Evolutionary conservation across 2,329 filamentous ascomycete species (phyloP).

Genomic region (Trichoderma sp.): DNA sequence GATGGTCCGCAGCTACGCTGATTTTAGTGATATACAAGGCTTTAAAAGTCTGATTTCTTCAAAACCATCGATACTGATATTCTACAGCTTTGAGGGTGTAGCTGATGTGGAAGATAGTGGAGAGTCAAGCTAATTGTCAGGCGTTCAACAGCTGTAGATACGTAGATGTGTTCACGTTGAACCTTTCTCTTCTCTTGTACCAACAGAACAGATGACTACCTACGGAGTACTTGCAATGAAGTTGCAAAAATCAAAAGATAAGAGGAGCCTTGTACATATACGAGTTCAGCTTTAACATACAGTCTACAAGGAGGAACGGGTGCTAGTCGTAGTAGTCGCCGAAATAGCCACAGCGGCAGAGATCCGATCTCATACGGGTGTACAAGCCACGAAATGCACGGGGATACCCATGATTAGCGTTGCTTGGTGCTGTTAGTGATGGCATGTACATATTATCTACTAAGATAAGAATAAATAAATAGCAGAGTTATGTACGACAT

Average conservation of each 20-base stretch:
- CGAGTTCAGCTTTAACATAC: not conserved
- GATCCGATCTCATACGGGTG: not conserved
- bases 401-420: slow-evolving; percentile 17
- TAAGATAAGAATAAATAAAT: not conserved
- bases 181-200: not conserved
- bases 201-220: not conserved
- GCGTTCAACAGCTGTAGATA: not conserved
- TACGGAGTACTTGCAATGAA: not conserved
- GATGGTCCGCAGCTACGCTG: not conserved
- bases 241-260: not conserved
- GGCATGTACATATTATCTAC: no score
- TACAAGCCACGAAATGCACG: slow-evolving; percentile 7
- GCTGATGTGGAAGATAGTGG: not conserved
- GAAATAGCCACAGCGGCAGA: not conserved
- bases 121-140: not conserved
- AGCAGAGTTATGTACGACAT: not conserved
- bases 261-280: not conserved
- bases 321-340: not conserved
- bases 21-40: not conserved
- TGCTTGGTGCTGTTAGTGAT: not conserved
- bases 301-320: not conserved
- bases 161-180: not conserved
- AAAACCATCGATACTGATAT: not conserved
- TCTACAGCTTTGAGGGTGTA: not conserved
- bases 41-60: not conserved